phyloP scores from a whole-genome alignment of 176 grass and related monocot genomes.

The Urochloa ruziziensis region DNA sequence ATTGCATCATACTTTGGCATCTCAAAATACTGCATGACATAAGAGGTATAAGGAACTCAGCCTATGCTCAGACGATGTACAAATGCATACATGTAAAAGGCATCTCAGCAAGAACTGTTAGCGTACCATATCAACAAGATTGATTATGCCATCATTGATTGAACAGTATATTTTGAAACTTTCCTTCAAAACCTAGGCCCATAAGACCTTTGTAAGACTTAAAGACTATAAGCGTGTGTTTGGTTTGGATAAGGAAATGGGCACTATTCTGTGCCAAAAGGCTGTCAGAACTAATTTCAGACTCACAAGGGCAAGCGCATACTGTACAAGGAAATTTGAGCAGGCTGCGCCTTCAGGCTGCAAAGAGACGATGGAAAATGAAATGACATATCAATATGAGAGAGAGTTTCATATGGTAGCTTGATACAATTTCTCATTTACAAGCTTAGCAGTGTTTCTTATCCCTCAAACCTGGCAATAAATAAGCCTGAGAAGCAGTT shows the following conservation, averaged over 20 bases:
- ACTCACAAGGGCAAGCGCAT: constrained; percentile 86
- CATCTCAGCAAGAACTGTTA: constrained; percentile 7
- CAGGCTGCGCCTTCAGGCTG: constrained; percentile 85
- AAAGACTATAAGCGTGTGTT: too few species aligned
- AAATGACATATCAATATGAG: neutral
- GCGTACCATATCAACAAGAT: constrained; percentile 93
- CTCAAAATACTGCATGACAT: constrained; percentile 77
- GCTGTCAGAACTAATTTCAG: neutral
- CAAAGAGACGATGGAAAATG: constrained; percentile 38
- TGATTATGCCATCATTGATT: constrained; percentile 97
- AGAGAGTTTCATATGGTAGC: neutral
- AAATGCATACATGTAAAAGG: neutral
- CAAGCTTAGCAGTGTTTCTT: neutral
- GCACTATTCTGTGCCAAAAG: neutral
- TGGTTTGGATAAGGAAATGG: too few species aligned
- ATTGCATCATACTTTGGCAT: constrained; percentile 97
- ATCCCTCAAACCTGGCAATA: constrained; percentile 61
- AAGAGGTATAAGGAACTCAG: neutral
- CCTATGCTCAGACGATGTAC: constrained; percentile 7
- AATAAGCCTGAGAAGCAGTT: constrained; percentile 78
- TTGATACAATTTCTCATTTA: constrained; percentile 1
- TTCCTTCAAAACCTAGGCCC: constrained; percentile 80
- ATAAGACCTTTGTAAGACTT: constrained; percentile 36
- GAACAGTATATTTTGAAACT: constrained; percentile 98
- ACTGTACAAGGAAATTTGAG: constrained; percentile 74